A percentile compares a stretch with the other conserved stretches of the same genome.
These are phyloP conservation scores for Oryza meyeriana DNA, from an alignment of 176 grass and related monocot species.

Conservation along the genomic window DNA sequence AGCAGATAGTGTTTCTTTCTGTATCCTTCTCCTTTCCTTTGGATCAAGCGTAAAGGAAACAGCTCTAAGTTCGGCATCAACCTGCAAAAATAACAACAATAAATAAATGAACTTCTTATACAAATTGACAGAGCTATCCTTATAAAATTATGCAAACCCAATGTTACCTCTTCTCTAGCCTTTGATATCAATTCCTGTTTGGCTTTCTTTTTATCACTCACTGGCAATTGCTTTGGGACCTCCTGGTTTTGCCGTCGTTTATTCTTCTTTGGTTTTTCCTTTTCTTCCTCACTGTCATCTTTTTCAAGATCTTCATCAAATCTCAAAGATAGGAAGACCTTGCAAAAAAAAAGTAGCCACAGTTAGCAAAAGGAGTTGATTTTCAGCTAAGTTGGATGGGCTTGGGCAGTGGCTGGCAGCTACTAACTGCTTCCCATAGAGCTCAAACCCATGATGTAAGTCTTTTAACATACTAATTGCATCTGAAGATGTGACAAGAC, in stretches of 20 bases:
- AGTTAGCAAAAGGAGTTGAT: conserved; percentile 9
- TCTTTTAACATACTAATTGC: background rate
- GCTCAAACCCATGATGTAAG: background rate
- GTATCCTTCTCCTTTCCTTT: conserved; percentile 65
- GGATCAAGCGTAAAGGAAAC: conserved; percentile 79
- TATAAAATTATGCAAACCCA: conserved; percentile 3
- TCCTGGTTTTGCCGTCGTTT: conserved; percentile 56
- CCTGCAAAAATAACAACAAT: conserved; percentile 49
- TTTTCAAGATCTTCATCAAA: conserved; percentile 94
- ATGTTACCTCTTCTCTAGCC: conserved; percentile 80
- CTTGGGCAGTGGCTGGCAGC: background rate
- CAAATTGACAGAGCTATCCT: background rate
- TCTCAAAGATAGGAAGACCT: conserved; percentile 87
- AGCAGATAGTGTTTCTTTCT: conserved; percentile 77
- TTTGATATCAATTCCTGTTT: conserved; percentile 68
- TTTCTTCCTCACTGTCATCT: conserved; percentile 46
- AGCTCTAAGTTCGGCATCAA: conserved; percentile 76
- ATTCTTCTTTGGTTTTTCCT: conserved; percentile 63
- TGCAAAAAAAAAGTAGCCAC: conserved; percentile 12
- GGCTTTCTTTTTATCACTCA: conserved; percentile 71
- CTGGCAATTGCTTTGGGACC: conserved; percentile 48
- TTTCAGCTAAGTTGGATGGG: background rate
- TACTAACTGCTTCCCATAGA: background rate
- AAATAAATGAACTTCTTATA: conserved; percentile 11
- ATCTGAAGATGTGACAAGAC: background rate